A percentile compares a stretch with the other conserved stretches of the same genome.
These are phyloP conservation scores for Cryphonectria japonica DNA, from an alignment of 2,329 filamentous ascomycete genomes.

Conservation along the genomic window DNA sequence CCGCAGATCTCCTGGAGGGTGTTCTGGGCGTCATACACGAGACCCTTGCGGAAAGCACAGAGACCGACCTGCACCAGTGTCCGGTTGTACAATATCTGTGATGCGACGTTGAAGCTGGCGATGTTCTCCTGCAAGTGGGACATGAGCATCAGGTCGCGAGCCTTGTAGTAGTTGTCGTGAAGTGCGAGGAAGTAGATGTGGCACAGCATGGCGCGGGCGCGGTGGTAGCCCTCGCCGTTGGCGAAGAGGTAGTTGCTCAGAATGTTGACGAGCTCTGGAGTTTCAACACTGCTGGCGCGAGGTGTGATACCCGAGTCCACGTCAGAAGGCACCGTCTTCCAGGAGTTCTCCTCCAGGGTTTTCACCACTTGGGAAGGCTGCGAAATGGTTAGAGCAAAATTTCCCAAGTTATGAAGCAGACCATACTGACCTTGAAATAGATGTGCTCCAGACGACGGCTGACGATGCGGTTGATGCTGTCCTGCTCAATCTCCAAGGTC, in stretches of 20 bases:
- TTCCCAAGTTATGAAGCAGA: slow-evolving; percentile 33
- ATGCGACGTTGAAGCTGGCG: slow-evolving; percentile 92
- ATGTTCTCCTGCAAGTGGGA: slow-evolving; percentile 98
- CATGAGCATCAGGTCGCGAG: slow-evolving; percentile 99
- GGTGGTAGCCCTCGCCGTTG: slow-evolving; percentile 93
- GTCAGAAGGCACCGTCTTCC: slow-evolving; percentile 73
- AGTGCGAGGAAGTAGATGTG: slow-evolving; percentile 98
- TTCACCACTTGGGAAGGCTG: slow-evolving; percentile 87
- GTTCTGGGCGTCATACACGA: slow-evolving; percentile 97
- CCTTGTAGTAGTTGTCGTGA: slow-evolving; percentile 97
- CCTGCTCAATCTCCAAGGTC: slow-evolving; percentile 76
- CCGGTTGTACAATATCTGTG: slow-evolving; percentile 98
- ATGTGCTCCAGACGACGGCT: slow-evolving; percentile 95
- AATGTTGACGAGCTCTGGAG: slow-evolving; percentile 75
- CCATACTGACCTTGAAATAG: slow-evolving; percentile 81
- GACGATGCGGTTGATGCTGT: slow-evolving; percentile 87
- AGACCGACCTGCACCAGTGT: slow-evolving; percentile 97
- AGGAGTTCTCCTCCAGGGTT: slow-evolving; percentile 92
- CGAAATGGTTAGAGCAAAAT: slow-evolving; percentile 31
- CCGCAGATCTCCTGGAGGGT: slow-evolving; percentile 98
- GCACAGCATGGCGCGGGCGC: slow-evolving; percentile 95
- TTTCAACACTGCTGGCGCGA: slow-evolving; percentile 68
- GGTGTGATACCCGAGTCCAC: slow-evolving; percentile 83
- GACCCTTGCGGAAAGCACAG: slow-evolving; percentile 94
- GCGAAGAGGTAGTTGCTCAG: slow-evolving; percentile 95